These are phyloP conservation scores for Lindgomyces ingoldianus DNA, from an alignment of 495 filamentous ascomycete genomes.

Conservation along the genomic window DNA sequence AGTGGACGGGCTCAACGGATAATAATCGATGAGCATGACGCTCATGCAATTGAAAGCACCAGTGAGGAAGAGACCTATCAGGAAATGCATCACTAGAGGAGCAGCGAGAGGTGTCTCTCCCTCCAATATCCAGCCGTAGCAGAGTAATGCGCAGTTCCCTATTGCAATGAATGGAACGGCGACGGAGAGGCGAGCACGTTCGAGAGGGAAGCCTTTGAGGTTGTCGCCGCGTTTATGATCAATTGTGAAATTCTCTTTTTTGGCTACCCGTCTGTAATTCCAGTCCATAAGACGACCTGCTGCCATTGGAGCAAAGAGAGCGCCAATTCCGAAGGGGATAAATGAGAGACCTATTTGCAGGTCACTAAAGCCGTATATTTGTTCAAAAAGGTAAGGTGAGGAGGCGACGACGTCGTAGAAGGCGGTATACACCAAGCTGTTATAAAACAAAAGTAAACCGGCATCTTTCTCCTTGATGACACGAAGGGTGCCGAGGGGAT, in stretches of 20 bases:
- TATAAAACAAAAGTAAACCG: conserved; percentile 57
- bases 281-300: conserved; percentile 45
- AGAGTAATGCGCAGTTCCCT: conserved; percentile 36
- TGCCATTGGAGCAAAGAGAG: conserved; percentile 33
- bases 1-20: conserved; percentile 60
- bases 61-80: conserved; percentile 59
- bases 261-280: conserved; percentile 49
- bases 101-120: conserved; percentile 36
- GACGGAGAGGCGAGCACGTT: conserved; percentile 50
- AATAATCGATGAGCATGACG: conserved; percentile 67
- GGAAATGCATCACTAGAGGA: conserved; percentile 57
- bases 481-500: conserved; percentile 67
- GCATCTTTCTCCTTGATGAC: conserved; percentile 68
- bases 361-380: conserved; percentile 66
- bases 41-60: conserved; percentile 55
- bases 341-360: conserved; percentile 65
- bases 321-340: conserved; percentile 39
- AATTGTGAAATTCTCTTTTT: conserved; percentile 44
- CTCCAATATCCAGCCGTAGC: conserved; percentile 49
- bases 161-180: conserved; percentile 34
- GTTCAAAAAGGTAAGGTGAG: conserved; percentile 59
- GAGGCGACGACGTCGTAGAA: conserved; percentile 61
- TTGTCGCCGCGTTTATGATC: conserved; percentile 40
- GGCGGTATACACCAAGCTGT: conserved; percentile 57
- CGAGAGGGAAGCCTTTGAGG: conserved; percentile 55